A percentile compares a stretch with the other conserved stretches of the same genome.
Evolutionary conservation across 2,329 filamentous ascomycete species (phyloP).

Genomic region (Monosporascus sp.): DNA sequence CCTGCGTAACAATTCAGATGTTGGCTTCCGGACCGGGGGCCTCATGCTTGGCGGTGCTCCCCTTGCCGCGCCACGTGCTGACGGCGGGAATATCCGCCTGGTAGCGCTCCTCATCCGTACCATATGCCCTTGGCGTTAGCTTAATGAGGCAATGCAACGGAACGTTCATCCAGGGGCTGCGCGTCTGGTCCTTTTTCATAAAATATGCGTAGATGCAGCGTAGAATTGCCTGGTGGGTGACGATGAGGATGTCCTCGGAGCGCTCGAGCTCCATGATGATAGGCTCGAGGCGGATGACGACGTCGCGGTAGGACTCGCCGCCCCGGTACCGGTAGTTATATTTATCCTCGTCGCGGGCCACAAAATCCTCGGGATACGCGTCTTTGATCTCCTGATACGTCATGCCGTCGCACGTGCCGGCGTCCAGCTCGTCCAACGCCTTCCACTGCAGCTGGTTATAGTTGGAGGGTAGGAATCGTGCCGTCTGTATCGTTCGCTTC

Average conservation of each 20-base stretch:
- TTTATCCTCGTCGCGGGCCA: constrained; percentile 93
- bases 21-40: constrained; percentile 37
- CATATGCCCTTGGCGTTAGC: constrained; percentile 88
- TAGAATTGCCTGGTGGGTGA: constrained; percentile 94
- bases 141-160: constrained; percentile 95
- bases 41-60: constrained; percentile 81
- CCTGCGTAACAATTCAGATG: background rate
- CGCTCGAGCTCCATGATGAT: constrained; percentile 99
- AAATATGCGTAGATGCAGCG: constrained; percentile 99
- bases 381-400: constrained; percentile 95
- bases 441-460: constrained; percentile 99
- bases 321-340: constrained; percentile 99
- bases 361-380: constrained; percentile 88
- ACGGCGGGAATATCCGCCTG: constrained; percentile 92
- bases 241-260: constrained; percentile 93
- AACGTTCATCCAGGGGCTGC: constrained; percentile 97
- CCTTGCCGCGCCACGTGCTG: constrained; percentile 93
- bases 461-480: constrained; percentile 69
- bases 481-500: constrained; percentile 84
- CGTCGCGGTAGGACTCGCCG: constrained; percentile 91
- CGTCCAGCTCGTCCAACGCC: constrained; percentile 93
- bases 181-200: constrained; percentile 90
- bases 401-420: constrained; percentile 91
- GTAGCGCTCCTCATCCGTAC: constrained; percentile 82
- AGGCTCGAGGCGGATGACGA: constrained; percentile 93